These are phyloP conservation scores for Microsporum canis DNA, from an alignment of 2,329 filamentous ascomycete species.

Conservation along the genomic window DNA sequence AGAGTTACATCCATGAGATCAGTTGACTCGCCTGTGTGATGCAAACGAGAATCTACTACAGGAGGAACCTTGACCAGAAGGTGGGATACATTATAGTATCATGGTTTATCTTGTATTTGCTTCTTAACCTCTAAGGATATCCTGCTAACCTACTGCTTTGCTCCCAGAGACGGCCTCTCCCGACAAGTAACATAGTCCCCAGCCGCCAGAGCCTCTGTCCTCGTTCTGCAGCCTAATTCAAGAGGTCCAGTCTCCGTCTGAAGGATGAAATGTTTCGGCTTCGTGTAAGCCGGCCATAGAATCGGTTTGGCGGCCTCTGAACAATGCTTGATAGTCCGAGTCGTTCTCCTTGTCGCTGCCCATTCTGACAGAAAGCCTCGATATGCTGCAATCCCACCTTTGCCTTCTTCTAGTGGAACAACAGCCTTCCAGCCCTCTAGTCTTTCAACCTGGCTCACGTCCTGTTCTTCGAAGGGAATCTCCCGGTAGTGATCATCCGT, in stretches of 20 bases:
- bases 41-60: too few relatives aligned
- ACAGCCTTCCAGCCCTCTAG: slow-evolving; percentile 1
- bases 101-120: too few relatives aligned
- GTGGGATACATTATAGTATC: too few relatives aligned
- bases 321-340: slow-evolving; percentile 4
- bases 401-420: slow-evolving; percentile 9
- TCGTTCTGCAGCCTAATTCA: background rate
- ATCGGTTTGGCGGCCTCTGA: slow-evolving; percentile 4
- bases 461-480: background rate
- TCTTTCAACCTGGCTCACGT: slow-evolving; percentile 4
- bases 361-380: slow-evolving; percentile 5
- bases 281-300: background rate
- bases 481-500: background rate
- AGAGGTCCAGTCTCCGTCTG: background rate
- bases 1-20: too few relatives aligned
- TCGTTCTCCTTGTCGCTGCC: slow-evolving; percentile 3
- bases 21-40: too few relatives aligned
- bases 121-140: too few relatives aligned
- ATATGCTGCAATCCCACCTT: background rate
- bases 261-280: background rate
- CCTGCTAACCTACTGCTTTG: background rate
- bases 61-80: too few relatives aligned
- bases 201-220: background rate
- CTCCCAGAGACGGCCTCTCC: background rate
- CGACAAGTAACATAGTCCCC: background rate